Conservation (phyloP, 192 early-diverging fungal genomes). For the Backusella circina region DNA sequence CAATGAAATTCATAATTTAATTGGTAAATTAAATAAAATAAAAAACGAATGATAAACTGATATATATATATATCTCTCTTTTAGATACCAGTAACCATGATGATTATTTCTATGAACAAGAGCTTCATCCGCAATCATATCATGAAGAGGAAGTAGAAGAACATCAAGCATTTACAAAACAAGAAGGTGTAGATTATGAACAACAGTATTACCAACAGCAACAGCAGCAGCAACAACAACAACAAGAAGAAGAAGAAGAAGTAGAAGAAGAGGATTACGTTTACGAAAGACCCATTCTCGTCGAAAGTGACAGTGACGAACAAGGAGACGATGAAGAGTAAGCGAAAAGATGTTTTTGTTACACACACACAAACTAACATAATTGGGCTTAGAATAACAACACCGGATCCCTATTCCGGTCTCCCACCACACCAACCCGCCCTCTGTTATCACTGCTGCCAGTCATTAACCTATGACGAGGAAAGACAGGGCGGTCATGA, state of each 20-base stretch:
- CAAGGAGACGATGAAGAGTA: background rate
- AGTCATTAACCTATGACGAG: background rate
- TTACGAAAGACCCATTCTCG: constrained; percentile 2
- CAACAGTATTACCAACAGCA: background rate
- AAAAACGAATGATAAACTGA: background rate
- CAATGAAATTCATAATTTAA: constrained; percentile 1
- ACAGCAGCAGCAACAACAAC: background rate
- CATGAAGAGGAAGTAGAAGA: background rate
- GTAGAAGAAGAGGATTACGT: background rate
- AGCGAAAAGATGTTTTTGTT: background rate
- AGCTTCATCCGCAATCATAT: background rate
- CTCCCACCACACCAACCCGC: background rate
- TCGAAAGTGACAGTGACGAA: constrained; percentile 14
- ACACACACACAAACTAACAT: background rate
- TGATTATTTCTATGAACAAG: background rate
- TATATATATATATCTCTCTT: background rate
- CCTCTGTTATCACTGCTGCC: background rate
- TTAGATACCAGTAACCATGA: background rate
- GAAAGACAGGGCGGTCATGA: background rate
- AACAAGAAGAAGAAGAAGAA: background rate
- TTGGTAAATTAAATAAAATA: background rate
- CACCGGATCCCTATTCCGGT: background rate
- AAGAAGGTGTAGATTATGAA: background rate
- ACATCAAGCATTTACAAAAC: background rate
- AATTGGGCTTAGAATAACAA: background rate